phyloP scores from a whole-genome alignment of 208 protist genomes.

The Vickermania ingenoplastis region DNA sequence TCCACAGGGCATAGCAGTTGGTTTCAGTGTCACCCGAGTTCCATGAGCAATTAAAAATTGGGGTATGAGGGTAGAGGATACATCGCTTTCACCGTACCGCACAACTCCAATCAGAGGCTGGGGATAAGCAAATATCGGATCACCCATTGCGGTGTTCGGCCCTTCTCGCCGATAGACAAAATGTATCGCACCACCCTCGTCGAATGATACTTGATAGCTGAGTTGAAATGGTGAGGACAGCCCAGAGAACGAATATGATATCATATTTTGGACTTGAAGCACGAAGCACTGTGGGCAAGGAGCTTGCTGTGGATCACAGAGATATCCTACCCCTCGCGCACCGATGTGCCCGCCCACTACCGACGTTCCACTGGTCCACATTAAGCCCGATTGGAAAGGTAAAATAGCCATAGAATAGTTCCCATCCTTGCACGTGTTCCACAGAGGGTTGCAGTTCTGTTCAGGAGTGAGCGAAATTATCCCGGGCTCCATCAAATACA shows the following conservation, averaged over 20 bases:
- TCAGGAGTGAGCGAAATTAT: slow-evolving; percentile 11
- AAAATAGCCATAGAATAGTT: slow-evolving; percentile 12
- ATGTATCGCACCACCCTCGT: slow-evolving; percentile 7
- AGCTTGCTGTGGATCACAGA: background rate
- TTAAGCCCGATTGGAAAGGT: slow-evolving; percentile 7
- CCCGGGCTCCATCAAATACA: slow-evolving; percentile 8
- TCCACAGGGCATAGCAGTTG: background rate
- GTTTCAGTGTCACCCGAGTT: background rate
- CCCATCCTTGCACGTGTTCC: slow-evolving; percentile 13
- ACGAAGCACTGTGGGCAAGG: background rate
- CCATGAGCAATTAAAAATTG: background rate
- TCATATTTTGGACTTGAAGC: background rate
- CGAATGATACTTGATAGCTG: slow-evolving; percentile 11
- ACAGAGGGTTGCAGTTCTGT: slow-evolving; percentile 6
- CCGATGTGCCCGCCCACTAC: background rate
- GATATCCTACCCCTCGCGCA: background rate
- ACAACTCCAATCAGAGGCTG: slow-evolving; percentile 9
- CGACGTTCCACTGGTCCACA: background rate
- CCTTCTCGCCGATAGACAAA: slow-evolving; percentile 7
- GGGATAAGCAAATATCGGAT: slow-evolving; percentile 5
- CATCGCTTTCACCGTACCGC: slow-evolving; percentile 6
- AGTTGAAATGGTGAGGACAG: background rate
- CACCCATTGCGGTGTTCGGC: background rate
- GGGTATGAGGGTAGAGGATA: slow-evolving; percentile 3
- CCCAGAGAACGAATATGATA: background rate